Percentiles rank a stretch among this genome's conserved stretches.
Conservation (phyloP, 208 protist species). For the Tritrichomonas foetus region DNA sequence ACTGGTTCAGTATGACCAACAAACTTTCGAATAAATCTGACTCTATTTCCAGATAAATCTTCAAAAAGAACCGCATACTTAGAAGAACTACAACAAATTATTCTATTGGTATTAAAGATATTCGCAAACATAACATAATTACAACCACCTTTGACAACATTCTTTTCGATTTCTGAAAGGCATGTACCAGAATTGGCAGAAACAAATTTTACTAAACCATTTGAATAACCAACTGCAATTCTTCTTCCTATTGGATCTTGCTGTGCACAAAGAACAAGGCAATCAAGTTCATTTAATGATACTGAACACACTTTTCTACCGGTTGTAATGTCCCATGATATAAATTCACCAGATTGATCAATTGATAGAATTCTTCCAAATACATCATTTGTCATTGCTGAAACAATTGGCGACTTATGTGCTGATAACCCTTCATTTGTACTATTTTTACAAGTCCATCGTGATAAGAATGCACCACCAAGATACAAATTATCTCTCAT, state of each 20-base stretch:
- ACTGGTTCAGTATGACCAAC: neutral
- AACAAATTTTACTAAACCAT: neutral
- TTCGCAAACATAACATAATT: neutral
- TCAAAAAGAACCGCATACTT: neutral
- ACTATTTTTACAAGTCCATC: neutral
- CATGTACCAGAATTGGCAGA: neutral
- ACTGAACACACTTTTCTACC: neutral
- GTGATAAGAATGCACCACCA: neutral
- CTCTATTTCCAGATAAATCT: neutral
- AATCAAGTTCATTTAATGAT: neutral
- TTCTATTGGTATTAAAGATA: neutral
- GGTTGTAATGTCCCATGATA: neutral
- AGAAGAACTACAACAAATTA: neutral
- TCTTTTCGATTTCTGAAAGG: neutral
- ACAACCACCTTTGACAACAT: neutral
- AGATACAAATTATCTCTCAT: neutral
- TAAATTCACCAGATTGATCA: neutral
- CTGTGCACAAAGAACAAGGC: neutral
- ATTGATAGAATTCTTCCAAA: neutral
- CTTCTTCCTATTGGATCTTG: neutral
- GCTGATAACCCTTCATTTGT: neutral
- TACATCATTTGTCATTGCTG: neutral
- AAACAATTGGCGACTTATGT: neutral
- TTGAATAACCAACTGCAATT: neutral
- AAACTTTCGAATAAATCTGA: neutral